Percentiles rank a stretch among this genome's conserved stretches.
Evolutionary conservation across 495 filamentous ascomycete species (phyloP).

Genomic region (Pseudoneurospora amorphoporcata): DNA sequence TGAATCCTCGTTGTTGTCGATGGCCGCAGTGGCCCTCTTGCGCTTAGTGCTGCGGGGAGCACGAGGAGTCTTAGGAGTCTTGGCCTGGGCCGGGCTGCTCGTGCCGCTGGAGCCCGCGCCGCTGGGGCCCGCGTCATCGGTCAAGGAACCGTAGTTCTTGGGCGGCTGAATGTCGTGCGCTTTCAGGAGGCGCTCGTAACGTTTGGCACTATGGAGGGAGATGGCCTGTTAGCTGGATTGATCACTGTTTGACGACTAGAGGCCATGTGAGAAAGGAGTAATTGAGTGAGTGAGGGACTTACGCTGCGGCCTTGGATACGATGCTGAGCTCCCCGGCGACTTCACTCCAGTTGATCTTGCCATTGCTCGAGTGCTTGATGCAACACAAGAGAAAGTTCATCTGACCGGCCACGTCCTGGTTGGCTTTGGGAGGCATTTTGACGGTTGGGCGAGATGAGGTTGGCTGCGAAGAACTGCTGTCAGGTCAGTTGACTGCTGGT

Average conservation of each 20-base stretch:
- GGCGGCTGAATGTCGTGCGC: conserved; percentile 35
- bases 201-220: conserved; percentile 41
- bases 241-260: background rate
- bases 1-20: background rate
- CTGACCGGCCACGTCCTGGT: conserved; percentile 34
- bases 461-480: background rate
- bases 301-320: conserved; percentile 56
- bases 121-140: background rate
- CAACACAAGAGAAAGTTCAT: conserved; percentile 56
- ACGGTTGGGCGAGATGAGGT: background rate
- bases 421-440: conserved; percentile 39
- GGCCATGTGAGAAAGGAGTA: background rate
- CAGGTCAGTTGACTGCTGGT: background rate
- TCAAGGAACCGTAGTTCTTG: background rate
- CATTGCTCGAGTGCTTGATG: conserved; percentile 45
- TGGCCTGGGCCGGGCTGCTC: background rate
- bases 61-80: background rate
- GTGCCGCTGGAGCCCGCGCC: background rate
- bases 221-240: background rate
- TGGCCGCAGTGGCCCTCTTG: background rate
- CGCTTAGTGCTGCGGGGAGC: background rate
- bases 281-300: conserved; percentile 27
- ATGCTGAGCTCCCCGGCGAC: conserved; percentile 56
- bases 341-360: conserved; percentile 49
- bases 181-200: conserved; percentile 55